Conservation (phyloP, 306 rosid genomes). For the Amphicarpaea edgeworthii region DNA sequence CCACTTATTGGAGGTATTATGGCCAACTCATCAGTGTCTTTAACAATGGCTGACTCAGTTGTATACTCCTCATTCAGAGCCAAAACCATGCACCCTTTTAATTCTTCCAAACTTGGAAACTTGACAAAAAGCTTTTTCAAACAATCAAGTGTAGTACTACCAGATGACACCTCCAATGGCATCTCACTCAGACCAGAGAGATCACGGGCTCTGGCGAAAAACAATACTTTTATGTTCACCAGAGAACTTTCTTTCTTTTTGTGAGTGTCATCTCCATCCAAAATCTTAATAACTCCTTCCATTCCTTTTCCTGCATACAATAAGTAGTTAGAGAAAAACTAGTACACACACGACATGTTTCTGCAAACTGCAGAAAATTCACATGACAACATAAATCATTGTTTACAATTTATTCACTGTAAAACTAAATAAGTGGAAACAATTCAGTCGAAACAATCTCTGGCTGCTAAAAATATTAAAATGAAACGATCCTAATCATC, state of each 20-base stretch:
- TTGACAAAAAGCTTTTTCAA: slow-evolving; percentile 62
- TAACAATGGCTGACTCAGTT: slow-evolving; percentile 60
- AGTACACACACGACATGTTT: slow-evolving; percentile 1
- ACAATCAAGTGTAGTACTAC: slow-evolving; percentile 81
- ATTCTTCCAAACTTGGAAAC: slow-evolving; percentile 81
- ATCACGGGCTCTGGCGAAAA: slow-evolving; percentile 92
- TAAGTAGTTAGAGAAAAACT: slow-evolving; percentile 6
- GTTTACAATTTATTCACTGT: not conserved
- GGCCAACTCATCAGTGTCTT: slow-evolving; percentile 82
- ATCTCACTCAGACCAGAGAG: slow-evolving; percentile 71
- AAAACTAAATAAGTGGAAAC: not conserved
- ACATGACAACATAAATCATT: slow-evolving; percentile 7
- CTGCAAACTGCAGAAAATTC: slow-evolving; percentile 9
- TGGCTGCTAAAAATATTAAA: too few species aligned
- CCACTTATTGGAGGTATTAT: slow-evolving; percentile 93
- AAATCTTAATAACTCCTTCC: slow-evolving; percentile 41
- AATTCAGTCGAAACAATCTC: not conserved
- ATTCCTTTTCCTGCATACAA: not conserved
- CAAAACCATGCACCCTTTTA: slow-evolving; percentile 73
- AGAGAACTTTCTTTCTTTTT: slow-evolving; percentile 31
- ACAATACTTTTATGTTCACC: slow-evolving; percentile 75
- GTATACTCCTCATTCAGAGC: slow-evolving; percentile 90
- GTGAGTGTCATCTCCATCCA: slow-evolving; percentile 31
- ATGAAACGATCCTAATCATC: too few species aligned
- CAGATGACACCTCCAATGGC: slow-evolving; percentile 72